phyloP scores from a whole-genome alignment of 78 protist species.

The Isochrysis galbana region DNA sequence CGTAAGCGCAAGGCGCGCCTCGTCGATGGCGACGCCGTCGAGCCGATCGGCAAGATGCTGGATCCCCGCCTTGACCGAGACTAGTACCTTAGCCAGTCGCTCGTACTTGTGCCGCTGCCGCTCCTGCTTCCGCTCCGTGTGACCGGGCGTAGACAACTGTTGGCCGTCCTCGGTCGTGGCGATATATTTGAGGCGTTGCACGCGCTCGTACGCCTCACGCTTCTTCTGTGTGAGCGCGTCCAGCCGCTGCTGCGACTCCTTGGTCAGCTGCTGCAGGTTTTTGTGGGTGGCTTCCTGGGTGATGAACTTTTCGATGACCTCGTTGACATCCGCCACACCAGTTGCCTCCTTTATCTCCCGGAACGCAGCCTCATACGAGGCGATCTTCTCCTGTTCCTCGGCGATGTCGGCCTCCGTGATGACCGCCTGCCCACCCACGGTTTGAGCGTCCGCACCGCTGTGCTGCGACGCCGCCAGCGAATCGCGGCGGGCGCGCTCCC shows the following conservation, averaged over 20 bases:
- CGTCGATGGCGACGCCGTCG: neutral
- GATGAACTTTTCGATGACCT: constrained; percentile 64
- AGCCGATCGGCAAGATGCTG: constrained; percentile 49
- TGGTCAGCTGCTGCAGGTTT: constrained; percentile 8
- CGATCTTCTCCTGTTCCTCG: constrained; percentile 27
- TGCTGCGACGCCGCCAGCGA: neutral
- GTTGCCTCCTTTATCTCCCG: constrained; percentile 74
- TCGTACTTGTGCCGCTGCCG: constrained; percentile 21
- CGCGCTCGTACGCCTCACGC: neutral
- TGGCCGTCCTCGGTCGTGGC: neutral
- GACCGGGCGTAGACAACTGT: neutral
- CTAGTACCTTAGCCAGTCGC: constrained; percentile 26
- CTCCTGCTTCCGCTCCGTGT: neutral
- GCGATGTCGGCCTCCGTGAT: constrained; percentile 8
- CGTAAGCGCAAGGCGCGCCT: neutral
- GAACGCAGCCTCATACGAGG: constrained; percentile 61
- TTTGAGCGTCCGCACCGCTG: neutral
- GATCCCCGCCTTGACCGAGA: constrained; percentile 54
- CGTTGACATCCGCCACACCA: constrained; percentile 62
- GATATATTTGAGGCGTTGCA: constrained; percentile 55
- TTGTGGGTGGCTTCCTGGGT: constrained; percentile 62
- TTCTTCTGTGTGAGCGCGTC: neutral
- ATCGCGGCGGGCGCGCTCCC: constrained; percentile 18
- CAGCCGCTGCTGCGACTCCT: neutral
- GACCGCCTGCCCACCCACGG: neutral